Conservation (phyloP, 2,329 filamentous ascomycete species). For the Fusarium incarnatum region DNA sequence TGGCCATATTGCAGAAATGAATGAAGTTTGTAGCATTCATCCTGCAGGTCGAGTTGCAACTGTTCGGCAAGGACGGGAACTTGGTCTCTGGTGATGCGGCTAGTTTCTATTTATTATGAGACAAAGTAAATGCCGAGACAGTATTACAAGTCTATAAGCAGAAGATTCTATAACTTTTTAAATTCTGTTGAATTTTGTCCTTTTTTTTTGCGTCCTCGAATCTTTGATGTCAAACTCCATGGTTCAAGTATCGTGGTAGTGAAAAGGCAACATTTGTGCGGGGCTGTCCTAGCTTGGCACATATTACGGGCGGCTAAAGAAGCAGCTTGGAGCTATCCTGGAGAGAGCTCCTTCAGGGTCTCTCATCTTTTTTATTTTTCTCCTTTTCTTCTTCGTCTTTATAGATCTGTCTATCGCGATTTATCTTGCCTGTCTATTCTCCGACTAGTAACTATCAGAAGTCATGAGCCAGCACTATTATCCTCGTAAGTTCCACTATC, state of each 20-base stretch:
- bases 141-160: background rate
- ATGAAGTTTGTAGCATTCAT: constrained; percentile 3
- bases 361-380: constrained; percentile 7
- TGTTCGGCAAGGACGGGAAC: constrained; percentile 17
- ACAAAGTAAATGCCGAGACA: background rate
- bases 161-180: background rate
- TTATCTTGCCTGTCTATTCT: background rate
- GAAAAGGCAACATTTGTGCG: constrained; percentile 27
- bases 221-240: constrained; percentile 5
- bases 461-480: constrained; percentile 60
- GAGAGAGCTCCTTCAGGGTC: constrained; percentile 15
- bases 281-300: constrained; percentile 38
- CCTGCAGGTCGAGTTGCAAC: constrained; percentile 3
- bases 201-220: background rate
- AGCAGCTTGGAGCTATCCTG: constrained; percentile 19
- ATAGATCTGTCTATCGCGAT: background rate
- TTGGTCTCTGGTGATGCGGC: constrained; percentile 28
- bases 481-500: constrained; percentile 55
- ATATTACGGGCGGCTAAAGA: constrained; percentile 38
- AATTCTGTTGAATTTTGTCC: background rate
- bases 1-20: constrained; percentile 8
- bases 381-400: constrained; percentile 8
- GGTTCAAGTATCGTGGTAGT: constrained; percentile 11
- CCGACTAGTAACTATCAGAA: background rate
- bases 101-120: constrained; percentile 2